phyloP scores from a whole-genome alignment of 192 early-diverging fungal genomes.

The Coemansia erecta region DNA sequence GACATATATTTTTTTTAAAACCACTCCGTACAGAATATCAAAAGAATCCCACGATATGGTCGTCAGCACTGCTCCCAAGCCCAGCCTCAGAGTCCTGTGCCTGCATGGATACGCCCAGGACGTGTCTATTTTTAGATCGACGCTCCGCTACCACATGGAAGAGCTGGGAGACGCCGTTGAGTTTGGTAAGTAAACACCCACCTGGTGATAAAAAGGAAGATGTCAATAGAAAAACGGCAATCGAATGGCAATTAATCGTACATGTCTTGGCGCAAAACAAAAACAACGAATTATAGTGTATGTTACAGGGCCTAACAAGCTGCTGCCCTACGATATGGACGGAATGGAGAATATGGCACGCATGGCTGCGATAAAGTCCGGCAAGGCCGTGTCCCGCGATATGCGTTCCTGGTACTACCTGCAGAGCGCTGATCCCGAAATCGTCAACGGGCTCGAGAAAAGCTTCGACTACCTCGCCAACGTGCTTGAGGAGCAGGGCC shows the following conservation, averaged over 20 bases:
- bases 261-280: no score
- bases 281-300: constrained; percentile 27
- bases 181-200: constrained; percentile 31
- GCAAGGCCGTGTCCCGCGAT: constrained; percentile 20
- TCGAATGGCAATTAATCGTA: no score
- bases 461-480: constrained; percentile 26
- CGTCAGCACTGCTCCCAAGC: neutral
- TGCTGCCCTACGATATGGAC: constrained; percentile 38
- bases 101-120: constrained; percentile 54
- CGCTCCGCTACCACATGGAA: constrained; percentile 26
- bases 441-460: constrained; percentile 21
- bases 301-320: constrained; percentile 38
- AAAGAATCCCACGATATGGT: no score
- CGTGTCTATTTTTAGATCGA: constrained; percentile 34
- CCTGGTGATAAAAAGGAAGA: no score
- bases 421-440: constrained; percentile 34
- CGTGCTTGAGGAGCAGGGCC: constrained; percentile 33
- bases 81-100: constrained; percentile 45
- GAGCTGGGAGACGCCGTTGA: constrained; percentile 27
- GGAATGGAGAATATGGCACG: constrained; percentile 42
- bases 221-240: no score
- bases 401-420: constrained; percentile 36
- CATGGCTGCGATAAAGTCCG: constrained; percentile 9
- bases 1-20: neutral
- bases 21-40: no score